Evolutionary conservation across 1,139 yeast species (phyloP), one percentile per base, ranked within the genome.

Genomic region (Kodamaea alishanica): DNA sequence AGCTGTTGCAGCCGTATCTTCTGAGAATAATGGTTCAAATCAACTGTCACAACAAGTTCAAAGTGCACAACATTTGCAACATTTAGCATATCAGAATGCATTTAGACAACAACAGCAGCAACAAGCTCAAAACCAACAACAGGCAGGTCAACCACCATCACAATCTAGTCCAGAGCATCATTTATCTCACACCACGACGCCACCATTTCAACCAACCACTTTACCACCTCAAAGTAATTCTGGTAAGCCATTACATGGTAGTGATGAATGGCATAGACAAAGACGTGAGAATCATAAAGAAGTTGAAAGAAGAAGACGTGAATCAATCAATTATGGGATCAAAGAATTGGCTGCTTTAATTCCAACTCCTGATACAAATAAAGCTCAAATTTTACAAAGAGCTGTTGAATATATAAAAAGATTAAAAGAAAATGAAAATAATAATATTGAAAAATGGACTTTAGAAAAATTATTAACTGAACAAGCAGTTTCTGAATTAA

Each of bases 241-340:
- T n/a, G 50, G 48, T 37, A 72, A 70, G 60, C 81, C 72, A 52
- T 70, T 54, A 54, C 85, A 80, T 40, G 88, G 88, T 8, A 67
- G 87, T 15, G 94, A 84, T 25, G 96, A 87, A 61, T 89, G 96
- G 95, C 90, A 84, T 58, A 77, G 77, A 50, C 77, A 79, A 58
- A 79, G 97, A 52, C 82, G 86, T 53, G 87, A 86, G 52, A 90
- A 88, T 61, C 99, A 92, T 68, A 92, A 92, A 64, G 98, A 94
- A 65, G 98, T 92, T 25, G 99, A 92, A 67, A 78, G 97, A 56
- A 81, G 97, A 54, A 82, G 99, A 58, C 80, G 99, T 55, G 97
- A 92, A 58, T 81, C 84, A 36, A 92, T 92, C 58, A 92, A 90
- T 63, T 73, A 76, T 37, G 97, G 97, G 8, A 90, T 92, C 58